Evolutionary conservation across 345 rosid genomes (phyloP).

Genomic region (Salix exigua): DNA sequence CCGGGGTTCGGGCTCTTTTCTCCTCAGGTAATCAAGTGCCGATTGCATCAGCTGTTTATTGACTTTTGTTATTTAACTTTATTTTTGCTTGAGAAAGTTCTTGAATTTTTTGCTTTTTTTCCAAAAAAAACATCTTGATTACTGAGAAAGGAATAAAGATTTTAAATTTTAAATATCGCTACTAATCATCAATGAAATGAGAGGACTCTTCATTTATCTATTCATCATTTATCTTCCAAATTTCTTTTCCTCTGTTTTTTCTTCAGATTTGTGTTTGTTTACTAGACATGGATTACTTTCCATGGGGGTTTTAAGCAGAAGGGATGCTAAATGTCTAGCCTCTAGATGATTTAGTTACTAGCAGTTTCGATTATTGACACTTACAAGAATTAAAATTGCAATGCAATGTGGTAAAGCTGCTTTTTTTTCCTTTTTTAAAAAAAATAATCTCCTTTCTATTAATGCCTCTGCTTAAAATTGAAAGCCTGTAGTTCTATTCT

Average conservation of each 20-base stretch:
- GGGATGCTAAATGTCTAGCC: neutral
- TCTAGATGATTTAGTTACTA: neutral
- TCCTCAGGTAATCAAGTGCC: conserved; percentile 48
- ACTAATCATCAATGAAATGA: no score
- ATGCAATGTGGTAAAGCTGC: neutral
- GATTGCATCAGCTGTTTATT: neutral
- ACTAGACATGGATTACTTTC: neutral
- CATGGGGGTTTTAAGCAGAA: neutral
- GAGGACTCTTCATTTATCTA: no score
- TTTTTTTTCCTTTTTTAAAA: neutral
- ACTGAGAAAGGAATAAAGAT: neutral
- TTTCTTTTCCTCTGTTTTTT: neutral
- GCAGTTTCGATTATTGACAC: neutral
- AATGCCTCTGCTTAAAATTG: neutral
- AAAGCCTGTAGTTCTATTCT: neutral
- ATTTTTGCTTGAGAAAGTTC: neutral
- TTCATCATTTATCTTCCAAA: no score
- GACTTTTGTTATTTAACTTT: neutral
- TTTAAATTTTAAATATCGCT: neutral
- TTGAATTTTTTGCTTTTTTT: neutral
- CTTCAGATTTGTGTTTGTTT: neutral
- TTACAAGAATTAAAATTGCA: neutral
- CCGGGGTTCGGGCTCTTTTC: conserved; percentile 57
- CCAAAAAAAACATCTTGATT: neutral
- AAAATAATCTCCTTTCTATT: neutral